Evolutionary conservation across 495 filamentous ascomycete genomes (phyloP).

Genomic region (Lasiosphaeria hispida): DNA sequence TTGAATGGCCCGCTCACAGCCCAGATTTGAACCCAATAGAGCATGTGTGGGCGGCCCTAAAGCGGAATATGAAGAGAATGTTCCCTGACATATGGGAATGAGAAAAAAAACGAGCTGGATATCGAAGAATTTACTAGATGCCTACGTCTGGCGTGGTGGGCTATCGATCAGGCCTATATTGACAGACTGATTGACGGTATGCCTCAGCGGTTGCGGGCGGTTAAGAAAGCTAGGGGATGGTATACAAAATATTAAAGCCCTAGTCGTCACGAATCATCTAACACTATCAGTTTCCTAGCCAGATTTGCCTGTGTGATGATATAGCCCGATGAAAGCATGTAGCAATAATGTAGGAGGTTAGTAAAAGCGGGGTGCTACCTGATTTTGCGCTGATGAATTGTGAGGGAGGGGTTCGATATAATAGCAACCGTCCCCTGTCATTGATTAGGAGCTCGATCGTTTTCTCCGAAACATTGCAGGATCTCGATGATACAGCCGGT

Average conservation of each 20-base stretch:
- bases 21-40: slow-evolving; percentile 26
- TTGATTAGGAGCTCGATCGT: too few relatives aligned
- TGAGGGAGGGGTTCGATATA: too few relatives aligned
- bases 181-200: slow-evolving; percentile 19
- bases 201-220: slow-evolving; percentile 4
- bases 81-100: slow-evolving; percentile 17
- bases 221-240: slow-evolving; percentile 6
- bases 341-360: too few relatives aligned
- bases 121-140: slow-evolving; percentile 14
- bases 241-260: slow-evolving; percentile 26
- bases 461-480: too few relatives aligned
- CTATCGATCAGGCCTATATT: slow-evolving; percentile 12
- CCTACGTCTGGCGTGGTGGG: slow-evolving; percentile 16
- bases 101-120: slow-evolving; percentile 14
- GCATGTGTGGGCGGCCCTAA: slow-evolving; percentile 20
- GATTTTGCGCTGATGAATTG: too few relatives aligned
- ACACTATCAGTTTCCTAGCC: too few relatives aligned
- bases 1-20: slow-evolving; percentile 21
- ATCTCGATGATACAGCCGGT: too few relatives aligned
- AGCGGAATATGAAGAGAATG: slow-evolving; percentile 15
- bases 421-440: too few relatives aligned
- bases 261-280: too few relatives aligned
- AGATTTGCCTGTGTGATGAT: too few relatives aligned
- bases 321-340: too few relatives aligned
- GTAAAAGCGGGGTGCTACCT: too few relatives aligned